Conservation (phyloP, 371 early-diverging fungal genomes). For the Mucor piriformis region DNA sequence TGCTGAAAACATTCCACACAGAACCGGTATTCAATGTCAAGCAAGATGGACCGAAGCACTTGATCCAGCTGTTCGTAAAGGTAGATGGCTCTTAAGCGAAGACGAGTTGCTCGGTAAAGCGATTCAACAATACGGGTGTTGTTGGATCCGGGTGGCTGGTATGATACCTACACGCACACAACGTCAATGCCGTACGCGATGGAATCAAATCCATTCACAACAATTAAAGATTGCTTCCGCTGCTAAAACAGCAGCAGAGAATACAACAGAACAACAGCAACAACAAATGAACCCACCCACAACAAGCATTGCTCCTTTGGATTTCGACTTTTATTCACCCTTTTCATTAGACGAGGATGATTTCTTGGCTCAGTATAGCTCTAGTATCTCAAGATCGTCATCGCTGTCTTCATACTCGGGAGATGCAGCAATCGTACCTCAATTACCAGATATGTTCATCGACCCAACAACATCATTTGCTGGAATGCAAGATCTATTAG, state of each 20-base stretch:
- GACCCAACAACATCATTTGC: too few relatives aligned
- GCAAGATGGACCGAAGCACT: conserved; percentile 66
- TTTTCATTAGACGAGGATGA: too few relatives aligned
- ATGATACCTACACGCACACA: conserved; percentile 58
- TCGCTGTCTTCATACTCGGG: not conserved
- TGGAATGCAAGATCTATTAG: too few relatives aligned
- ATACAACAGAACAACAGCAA: not conserved
- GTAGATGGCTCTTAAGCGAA: conserved; percentile 58
- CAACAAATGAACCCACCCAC: not conserved
- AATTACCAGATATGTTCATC: too few relatives aligned
- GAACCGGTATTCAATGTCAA: conserved; percentile 62
- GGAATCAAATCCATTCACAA: conserved; percentile 20
- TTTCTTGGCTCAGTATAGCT: too few relatives aligned
- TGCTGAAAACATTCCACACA: conserved; percentile 22
- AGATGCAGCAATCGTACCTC: too few relatives aligned
- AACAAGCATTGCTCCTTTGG: too few relatives aligned
- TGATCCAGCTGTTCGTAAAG: conserved; percentile 58
- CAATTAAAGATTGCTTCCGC: conserved; percentile 35
- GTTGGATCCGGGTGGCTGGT: conserved; percentile 63
- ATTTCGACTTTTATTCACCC: too few relatives aligned
- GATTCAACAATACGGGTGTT: conserved; percentile 38
- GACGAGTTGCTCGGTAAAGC: conserved; percentile 46
- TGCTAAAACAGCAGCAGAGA: not conserved
- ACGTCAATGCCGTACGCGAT: conserved; percentile 60
- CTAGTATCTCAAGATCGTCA: too few relatives aligned